Evolutionary conservation across 306 rosid genomes (phyloP).

Genomic region (Quercus engelmannii): DNA sequence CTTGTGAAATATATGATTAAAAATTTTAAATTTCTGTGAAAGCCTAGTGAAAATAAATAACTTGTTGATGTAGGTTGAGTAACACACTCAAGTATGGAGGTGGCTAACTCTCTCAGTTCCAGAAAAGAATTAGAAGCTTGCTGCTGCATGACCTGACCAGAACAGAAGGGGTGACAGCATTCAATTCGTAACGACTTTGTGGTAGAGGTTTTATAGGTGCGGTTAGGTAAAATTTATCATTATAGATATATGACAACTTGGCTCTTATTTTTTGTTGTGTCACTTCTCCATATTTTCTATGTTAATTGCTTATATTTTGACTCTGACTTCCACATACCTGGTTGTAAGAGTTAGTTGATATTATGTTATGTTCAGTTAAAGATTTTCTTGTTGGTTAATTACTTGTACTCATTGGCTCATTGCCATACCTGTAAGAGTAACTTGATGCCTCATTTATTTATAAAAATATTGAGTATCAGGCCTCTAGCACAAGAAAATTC

Average conservation of each 20-base stretch:
- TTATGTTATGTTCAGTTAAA: no score
- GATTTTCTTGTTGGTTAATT: no score
- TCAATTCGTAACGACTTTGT: conserved; percentile 29
- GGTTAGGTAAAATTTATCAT: conserved; percentile 28
- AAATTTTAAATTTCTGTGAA: not conserved
- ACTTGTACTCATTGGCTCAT: no score
- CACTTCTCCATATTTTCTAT: not conserved
- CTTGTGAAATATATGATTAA: not conserved
- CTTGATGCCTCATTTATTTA: no score
- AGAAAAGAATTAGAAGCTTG: conserved; percentile 29
- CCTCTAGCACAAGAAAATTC: no score
- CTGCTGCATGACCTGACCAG: conserved; percentile 20
- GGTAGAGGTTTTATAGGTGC: conserved; percentile 27
- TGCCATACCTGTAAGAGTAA: no score
- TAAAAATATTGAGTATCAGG: no score
- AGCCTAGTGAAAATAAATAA: conserved; percentile 14
- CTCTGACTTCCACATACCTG: not conserved
- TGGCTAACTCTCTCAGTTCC: conserved; percentile 39
- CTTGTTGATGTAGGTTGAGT: conserved; percentile 73
- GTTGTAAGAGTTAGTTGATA: no score
- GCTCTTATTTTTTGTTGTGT: not conserved
- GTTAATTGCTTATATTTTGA: not conserved
- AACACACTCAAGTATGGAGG: conserved; percentile 92
- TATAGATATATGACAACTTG: conserved; percentile 7
- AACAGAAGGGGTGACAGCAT: conserved; percentile 17